Evolutionary conservation across 2,329 filamentous ascomycete species (phyloP), one percentile per base, ranked within the genome.

Genomic region (Paraphoma sp.): DNA sequence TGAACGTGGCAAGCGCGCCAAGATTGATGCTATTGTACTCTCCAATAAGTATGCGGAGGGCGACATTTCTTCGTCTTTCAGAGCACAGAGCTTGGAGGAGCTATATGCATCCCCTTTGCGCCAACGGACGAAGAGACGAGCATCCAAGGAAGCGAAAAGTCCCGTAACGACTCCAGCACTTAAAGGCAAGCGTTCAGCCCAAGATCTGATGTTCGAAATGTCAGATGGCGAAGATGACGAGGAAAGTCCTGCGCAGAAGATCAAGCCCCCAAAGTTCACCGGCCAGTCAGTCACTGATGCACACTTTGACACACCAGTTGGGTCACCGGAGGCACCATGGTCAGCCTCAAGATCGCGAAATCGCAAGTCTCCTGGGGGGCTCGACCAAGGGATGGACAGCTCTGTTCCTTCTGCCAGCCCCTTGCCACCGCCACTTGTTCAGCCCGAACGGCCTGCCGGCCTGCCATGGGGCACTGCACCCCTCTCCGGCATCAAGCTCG

Each of bases 141-240:
- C 76, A 6, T 77, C 80, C 1, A 80, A 74, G 55, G 78, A 81
- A 55, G 79, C 80, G 1, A 85, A 81, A 53, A 87, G 87, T 60
- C 86, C 87, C 57, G 81, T 83, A 0, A 82, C 85, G 49, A 91
- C 87, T 53, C 92, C 92, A 1, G 82, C 79, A 16, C 80, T 95
- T 44, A 88, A 86, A 52, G 83, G 89, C 1, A 92, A 87, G 67
- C 83, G 83, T 17, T 93, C 90, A 0, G 80, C 84, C 1, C 83
- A 83, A 38, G 93, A 97, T 65, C 83, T 97, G 52, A 96, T 97
- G 75, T 97, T 97, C 71, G 87, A 92, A 63, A 97, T 97, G 93
- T 94, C 97, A 56, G 93, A 96, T 38, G 92, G 93, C 43, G 83
- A 83, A 54, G 61, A 75, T 14, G 69, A 69, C 6, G 56, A 62